Percentiles rank a stretch among this genome's conserved stretches.
phyloP scores from a whole-genome alignment of 768 basidiomycete species.

The Lactarius akahatsu region DNA sequence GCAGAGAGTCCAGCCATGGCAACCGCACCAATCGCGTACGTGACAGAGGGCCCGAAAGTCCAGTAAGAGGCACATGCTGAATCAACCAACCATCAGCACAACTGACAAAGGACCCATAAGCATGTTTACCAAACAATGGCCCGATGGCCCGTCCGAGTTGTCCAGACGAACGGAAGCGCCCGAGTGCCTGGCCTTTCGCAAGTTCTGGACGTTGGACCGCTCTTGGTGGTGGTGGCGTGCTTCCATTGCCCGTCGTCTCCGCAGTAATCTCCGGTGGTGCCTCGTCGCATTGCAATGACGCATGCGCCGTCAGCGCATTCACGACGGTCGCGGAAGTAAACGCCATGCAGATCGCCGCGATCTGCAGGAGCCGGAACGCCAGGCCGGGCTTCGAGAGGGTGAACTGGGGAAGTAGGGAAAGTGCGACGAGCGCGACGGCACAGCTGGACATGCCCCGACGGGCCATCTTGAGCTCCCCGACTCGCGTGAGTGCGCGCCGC shows the following conservation, averaged over 20 bases:
- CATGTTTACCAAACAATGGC: constrained; percentile 69
- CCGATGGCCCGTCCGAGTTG: constrained; percentile 93
- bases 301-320: constrained; percentile 86
- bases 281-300: constrained; percentile 89
- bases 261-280: constrained; percentile 43
- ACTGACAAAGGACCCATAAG: background rate
- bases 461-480: constrained; percentile 83
- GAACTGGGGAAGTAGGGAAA: constrained; percentile 68
- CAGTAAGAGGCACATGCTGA: constrained; percentile 84
- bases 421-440: constrained; percentile 62
- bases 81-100: constrained; percentile 8
- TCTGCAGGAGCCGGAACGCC: constrained; percentile 55
- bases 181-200: constrained; percentile 81
- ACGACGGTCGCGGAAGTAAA: constrained; percentile 97
- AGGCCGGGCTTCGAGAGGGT: constrained; percentile 42
- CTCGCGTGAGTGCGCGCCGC: constrained; percentile 69
- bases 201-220: constrained; percentile 59
- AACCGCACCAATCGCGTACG: constrained; percentile 63
- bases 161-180: constrained; percentile 86
- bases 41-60: constrained; percentile 80
- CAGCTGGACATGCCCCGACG: constrained; percentile 76
- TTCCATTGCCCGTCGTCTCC: constrained; percentile 53
- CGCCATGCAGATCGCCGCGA: constrained; percentile 81
- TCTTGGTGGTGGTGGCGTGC: constrained; percentile 37
- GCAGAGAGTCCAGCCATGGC: constrained; percentile 62